Conservation (phyloP, 805 yeast genomes). For the Clavispora phyllophila region DNA sequence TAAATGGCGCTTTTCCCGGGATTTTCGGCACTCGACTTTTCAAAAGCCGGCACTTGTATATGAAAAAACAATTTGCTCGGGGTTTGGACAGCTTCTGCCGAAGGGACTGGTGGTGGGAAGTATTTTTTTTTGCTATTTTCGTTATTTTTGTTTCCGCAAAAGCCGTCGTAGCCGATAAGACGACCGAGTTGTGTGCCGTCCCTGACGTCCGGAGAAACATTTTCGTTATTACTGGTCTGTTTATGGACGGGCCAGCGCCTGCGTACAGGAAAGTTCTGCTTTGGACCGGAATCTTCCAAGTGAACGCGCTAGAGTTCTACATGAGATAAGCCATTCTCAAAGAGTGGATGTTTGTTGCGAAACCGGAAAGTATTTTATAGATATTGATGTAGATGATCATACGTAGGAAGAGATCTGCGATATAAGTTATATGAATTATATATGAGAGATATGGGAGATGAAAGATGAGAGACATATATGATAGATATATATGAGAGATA, state of each 20-base stretch:
- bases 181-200: not conserved
- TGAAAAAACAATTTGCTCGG: too few species aligned
- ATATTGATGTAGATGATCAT: not conserved
- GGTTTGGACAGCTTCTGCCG: too few species aligned
- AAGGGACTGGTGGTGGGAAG: too few species aligned
- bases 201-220: not conserved
- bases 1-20: not conserved
- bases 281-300: too few species aligned
- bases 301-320: too few species aligned
- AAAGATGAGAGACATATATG: not conserved
- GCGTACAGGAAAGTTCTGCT: not conserved
- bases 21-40: not conserved
- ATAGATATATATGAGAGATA: not conserved
- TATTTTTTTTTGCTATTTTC: not conserved
- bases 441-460: not conserved
- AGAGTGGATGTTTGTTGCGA: too few species aligned
- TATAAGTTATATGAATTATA: not conserved
- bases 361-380: too few species aligned
- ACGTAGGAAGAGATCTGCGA: not conserved
- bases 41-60: too few species aligned
- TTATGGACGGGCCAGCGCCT: not conserved
- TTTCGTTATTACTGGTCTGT: not conserved
- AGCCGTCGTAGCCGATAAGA: not conserved
- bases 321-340: too few species aligned
- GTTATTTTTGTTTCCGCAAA: not conserved